Percentiles rank a stretch among this genome's conserved stretches.
Evolutionary conservation across 2,329 filamentous ascomycete genomes (phyloP).

Genomic region (Aspergillus ochraceoroseus): DNA sequence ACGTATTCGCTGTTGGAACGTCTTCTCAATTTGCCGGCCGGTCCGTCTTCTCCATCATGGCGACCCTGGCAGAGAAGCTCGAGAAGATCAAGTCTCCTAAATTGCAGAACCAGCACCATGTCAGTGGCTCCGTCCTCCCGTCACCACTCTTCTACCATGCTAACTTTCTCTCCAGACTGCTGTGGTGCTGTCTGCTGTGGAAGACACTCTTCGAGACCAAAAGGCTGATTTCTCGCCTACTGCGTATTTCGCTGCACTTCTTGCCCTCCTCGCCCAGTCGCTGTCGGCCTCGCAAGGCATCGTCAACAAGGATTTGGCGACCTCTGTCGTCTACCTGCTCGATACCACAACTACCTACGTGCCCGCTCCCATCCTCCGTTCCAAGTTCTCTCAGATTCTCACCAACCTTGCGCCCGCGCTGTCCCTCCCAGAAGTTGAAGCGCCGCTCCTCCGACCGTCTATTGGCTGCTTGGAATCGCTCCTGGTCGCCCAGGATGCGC

Average conservation of each 20-base stretch:
- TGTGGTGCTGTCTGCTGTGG: conserved; percentile 82
- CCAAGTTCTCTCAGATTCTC: conserved; percentile 93
- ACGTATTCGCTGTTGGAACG: conserved; percentile 14
- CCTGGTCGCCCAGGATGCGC: conserved; percentile 77
- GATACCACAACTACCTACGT: conserved; percentile 83
- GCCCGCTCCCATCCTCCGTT: conserved; percentile 78
- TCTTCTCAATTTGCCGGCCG: conserved; percentile 26
- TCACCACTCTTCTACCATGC: conserved; percentile 5
- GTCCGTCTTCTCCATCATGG: conserved; percentile 40
- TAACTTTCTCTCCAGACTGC: conserved; percentile 40
- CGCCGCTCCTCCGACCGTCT: conserved; percentile 76
- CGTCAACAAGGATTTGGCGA: conserved; percentile 74
- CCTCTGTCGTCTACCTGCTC: conserved; percentile 89
- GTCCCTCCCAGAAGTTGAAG: conserved; percentile 73
- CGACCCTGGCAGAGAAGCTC: conserved; percentile 79
- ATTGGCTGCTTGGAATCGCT: conserved; percentile 94
- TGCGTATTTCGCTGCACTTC: conserved; percentile 90
- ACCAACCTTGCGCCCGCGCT: conserved; percentile 79
- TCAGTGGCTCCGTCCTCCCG: conserved; percentile 41
- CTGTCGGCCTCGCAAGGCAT: conserved; percentile 58
- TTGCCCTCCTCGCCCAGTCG: conserved; percentile 78
- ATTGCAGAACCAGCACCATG: conserved; percentile 90
- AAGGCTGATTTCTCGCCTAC: conserved; percentile 78
- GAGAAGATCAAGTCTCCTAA: conserved; percentile 97
- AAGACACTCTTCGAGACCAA: conserved; percentile 86